Percentiles rank a stretch among this genome's conserved stretches.
Conservation (phyloP, 306 rosid species). For the Cajanus cajan region DNA sequence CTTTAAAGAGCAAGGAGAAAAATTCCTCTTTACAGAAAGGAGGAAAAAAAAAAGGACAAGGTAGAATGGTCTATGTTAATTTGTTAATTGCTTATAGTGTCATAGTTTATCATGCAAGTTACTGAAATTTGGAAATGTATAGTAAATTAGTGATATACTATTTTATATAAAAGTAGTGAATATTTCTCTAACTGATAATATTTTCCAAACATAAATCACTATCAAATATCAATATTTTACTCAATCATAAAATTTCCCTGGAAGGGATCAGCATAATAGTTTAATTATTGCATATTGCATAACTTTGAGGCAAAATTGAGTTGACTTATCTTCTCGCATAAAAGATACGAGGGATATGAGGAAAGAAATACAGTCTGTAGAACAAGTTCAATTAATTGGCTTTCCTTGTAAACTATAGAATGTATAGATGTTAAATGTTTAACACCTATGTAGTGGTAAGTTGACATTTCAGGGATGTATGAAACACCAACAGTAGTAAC, state of each 20-base stretch:
- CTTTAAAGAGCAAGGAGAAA: background rate
- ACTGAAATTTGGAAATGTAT: slow-evolving; percentile 11
- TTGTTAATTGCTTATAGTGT: background rate
- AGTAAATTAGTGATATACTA: background rate
- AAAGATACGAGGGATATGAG: background rate
- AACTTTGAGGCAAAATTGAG: background rate
- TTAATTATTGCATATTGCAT: background rate
- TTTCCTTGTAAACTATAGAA: no score
- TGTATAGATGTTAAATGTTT: no score
- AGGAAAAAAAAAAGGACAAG: slow-evolving; percentile 7
- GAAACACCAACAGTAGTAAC: no score
- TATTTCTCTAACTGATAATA: background rate
- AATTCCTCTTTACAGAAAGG: background rate
- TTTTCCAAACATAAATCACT: background rate
- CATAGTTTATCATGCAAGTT: slow-evolving; percentile 13
- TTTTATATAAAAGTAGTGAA: background rate
- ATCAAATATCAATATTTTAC: background rate
- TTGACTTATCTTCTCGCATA: background rate
- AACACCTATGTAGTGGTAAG: no score
- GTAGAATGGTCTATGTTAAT: slow-evolving; percentile 1
- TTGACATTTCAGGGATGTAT: no score
- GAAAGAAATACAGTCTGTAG: background rate
- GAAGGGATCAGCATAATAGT: background rate
- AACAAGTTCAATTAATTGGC: no score
- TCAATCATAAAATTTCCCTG: background rate